phyloP scores from a whole-genome alignment of 1,284 basidiomycete species.

The Cystobasidiaceae sp. region DNA sequence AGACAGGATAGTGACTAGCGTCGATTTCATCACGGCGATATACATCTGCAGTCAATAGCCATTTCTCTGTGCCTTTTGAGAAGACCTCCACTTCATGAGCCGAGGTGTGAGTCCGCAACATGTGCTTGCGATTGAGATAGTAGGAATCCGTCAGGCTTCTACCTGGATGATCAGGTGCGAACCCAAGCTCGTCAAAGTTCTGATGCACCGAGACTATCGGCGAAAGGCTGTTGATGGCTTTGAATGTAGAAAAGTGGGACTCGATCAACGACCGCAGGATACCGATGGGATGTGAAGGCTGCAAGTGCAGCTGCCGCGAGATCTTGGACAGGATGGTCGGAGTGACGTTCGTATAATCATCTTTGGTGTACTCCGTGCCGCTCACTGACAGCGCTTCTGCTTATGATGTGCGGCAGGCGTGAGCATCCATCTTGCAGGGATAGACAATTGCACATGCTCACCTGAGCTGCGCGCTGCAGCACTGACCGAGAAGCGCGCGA shows the following conservation, averaged over 20 bases:
- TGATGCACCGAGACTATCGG: slow-evolving; percentile 83
- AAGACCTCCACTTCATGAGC: slow-evolving; percentile 96
- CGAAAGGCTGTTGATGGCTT: slow-evolving; percentile 58
- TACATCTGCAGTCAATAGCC: slow-evolving; percentile 96
- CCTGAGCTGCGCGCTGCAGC: not conserved
- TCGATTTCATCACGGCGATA: slow-evolving; percentile 99
- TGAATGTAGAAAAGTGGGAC: slow-evolving; percentile 65
- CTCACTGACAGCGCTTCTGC: slow-evolving; percentile 6
- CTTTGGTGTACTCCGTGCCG: slow-evolving; percentile 56
- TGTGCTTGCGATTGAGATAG: slow-evolving; percentile 82
- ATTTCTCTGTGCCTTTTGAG: slow-evolving; percentile 64
- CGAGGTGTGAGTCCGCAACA: slow-evolving; percentile 95
- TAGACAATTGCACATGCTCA: not conserved
- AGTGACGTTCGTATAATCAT: slow-evolving; percentile 79
- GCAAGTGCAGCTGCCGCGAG: slow-evolving; percentile 65
- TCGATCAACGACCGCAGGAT: slow-evolving; percentile 83
- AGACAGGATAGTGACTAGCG: slow-evolving; percentile 91
- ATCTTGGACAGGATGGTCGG: slow-evolving; percentile 73
- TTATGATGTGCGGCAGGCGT: not conserved
- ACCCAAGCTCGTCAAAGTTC: slow-evolving; percentile 97
- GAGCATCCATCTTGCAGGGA: not conserved
- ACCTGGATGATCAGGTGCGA: slow-evolving; percentile 89
- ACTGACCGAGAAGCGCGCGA: slow-evolving; percentile 1
- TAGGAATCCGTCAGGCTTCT: slow-evolving; percentile 86
- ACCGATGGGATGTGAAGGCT: slow-evolving; percentile 73